phyloP scores from a whole-genome alignment of 352 stramenopile species.

The Pythium inflatum region DNA sequence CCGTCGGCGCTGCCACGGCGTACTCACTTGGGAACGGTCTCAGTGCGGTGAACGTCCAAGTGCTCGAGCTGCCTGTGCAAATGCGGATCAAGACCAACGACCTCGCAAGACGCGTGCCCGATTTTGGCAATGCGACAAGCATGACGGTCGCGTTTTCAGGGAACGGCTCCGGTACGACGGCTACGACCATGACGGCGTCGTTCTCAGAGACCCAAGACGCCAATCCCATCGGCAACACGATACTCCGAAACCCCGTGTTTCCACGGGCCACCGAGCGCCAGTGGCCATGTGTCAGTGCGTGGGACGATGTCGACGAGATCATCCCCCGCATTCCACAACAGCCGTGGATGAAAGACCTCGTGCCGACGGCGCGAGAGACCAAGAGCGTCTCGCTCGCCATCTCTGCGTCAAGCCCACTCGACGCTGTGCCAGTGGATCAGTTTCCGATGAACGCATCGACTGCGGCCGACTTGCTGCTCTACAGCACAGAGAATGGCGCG shows the following conservation, averaged over 20 bases:
- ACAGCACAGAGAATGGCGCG: background rate
- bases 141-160: too few relatives aligned
- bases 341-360: background rate
- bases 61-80: background rate
- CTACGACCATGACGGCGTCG: background rate
- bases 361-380: background rate
- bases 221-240: constrained; percentile 2
- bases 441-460: background rate
- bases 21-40: background rate
- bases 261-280: background rate
- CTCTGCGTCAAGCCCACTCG: background rate
- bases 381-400: background rate
- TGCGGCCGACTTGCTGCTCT: background rate
- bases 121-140: background rate
- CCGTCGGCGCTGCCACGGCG: background rate
- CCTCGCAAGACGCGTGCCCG: too few relatives aligned
- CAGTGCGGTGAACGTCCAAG: constrained; percentile 3
- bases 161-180: too few relatives aligned
- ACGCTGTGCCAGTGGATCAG: background rate
- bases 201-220: background rate
- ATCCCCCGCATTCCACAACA: background rate
- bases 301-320: too few relatives aligned
- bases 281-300: too few relatives aligned
- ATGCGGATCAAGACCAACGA: background rate
- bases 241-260: constrained; percentile 4